These are phyloP conservation scores for Arctostaphylos glauca DNA, from an alignment of 148 eudicot genomes.

Conservation along the genomic window DNA sequence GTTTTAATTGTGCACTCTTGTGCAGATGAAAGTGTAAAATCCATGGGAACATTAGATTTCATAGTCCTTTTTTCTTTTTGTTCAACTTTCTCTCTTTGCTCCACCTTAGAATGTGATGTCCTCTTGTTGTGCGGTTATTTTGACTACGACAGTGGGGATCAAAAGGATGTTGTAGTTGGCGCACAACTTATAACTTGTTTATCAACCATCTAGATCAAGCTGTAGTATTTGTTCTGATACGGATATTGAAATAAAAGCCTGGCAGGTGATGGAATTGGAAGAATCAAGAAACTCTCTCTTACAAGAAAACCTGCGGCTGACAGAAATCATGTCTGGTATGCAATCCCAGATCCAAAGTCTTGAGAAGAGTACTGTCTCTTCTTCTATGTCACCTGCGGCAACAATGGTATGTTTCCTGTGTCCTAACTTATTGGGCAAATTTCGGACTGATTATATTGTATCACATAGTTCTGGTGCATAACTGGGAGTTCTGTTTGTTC, in stretches of 20 bases:
- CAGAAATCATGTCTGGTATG: constrained; percentile 45
- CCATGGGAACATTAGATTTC: neutral
- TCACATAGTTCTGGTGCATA: neutral
- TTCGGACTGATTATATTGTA: neutral
- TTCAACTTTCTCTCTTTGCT: neutral
- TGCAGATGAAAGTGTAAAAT: neutral
- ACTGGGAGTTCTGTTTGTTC: neutral
- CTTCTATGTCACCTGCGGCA: constrained; percentile 29
- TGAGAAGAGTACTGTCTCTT: constrained; percentile 40
- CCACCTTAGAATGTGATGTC: neutral
- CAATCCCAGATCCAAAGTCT: constrained; percentile 57
- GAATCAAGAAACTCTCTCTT: constrained; percentile 43
- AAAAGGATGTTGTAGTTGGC: neutral
- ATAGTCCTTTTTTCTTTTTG: neutral
- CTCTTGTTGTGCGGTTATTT: neutral
- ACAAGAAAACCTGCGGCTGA: constrained; percentile 56
- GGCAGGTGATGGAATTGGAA: constrained; percentile 85
- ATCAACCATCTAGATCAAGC: constrained; percentile 5
- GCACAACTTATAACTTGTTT: neutral
- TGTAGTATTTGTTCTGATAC: constrained; percentile 40
- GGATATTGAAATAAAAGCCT: constrained; percentile 57
- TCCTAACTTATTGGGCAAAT: constrained; percentile 8
- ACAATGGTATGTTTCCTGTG: constrained; percentile 33
- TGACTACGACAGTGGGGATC: neutral
- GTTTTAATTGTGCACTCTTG: neutral